A percentile compares a stretch with the other conserved stretches of the same genome.
phyloP scores from a whole-genome alignment of 2,329 filamentous ascomycete genomes.

The Fusarium sp. region DNA sequence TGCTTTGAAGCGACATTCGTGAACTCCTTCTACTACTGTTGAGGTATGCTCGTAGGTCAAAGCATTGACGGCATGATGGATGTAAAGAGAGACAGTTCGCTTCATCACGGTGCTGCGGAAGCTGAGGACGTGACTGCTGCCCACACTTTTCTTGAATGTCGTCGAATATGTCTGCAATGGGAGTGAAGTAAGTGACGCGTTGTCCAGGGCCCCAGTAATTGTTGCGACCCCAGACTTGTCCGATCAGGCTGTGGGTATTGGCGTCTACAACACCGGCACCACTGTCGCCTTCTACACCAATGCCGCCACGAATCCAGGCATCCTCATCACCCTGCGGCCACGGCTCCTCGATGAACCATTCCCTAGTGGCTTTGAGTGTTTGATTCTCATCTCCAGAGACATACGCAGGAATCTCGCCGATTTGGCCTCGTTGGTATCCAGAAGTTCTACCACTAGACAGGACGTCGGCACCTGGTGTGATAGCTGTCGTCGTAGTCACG shows the following conservation, averaged over 20 bases:
- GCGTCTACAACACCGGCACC: conserved; percentile 59
- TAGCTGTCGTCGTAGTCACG: conserved; percentile 48
- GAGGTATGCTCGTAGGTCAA: conserved; percentile 56
- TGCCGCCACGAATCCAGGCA: conserved; percentile 60
- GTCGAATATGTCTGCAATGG: conserved; percentile 59
- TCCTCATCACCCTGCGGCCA: conserved; percentile 55
- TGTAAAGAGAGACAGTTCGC: conserved; percentile 56
- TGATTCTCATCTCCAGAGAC: conserved; percentile 55
- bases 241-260: conserved; percentile 55
- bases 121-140: conserved; percentile 54
- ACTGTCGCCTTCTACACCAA: conserved; percentile 60
- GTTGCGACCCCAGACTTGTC: conserved; percentile 61
- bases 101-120: conserved; percentile 58
- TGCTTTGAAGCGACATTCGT: conserved; percentile 57
- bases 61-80: conserved; percentile 57
- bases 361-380: conserved; percentile 57
- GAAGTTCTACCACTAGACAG: conserved; percentile 59
- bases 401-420: conserved; percentile 60
- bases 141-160: conserved; percentile 61
- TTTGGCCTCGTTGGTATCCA: conserved; percentile 56
- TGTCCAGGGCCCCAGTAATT: conserved; percentile 58
- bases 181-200: conserved; percentile 58
- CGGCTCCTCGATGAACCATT: conserved; percentile 61
- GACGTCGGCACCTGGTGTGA: conserved; percentile 54
- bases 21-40: conserved; percentile 59